Evolutionary conservation across 2,329 filamentous ascomycete genomes (phyloP).

Genomic region (Alternaria sp.): DNA sequence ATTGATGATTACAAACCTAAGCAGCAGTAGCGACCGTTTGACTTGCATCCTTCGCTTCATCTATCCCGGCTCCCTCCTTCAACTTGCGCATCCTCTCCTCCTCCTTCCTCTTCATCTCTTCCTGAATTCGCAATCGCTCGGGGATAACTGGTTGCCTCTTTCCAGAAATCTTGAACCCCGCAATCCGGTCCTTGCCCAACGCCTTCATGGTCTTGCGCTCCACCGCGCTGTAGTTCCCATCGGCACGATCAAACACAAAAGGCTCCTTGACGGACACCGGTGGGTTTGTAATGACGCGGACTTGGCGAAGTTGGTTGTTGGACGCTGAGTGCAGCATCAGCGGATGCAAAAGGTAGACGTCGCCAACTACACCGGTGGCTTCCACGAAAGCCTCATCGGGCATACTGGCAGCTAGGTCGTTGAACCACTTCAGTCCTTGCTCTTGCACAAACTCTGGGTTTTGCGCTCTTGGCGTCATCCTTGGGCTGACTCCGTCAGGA

Average conservation of each 20-base stretch:
- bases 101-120: slow-evolving; percentile 58
- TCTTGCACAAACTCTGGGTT: slow-evolving; percentile 55
- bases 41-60: slow-evolving; percentile 2
- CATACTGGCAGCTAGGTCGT: slow-evolving; percentile 46
- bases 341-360: slow-evolving; percentile 66
- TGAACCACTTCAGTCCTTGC: slow-evolving; percentile 55
- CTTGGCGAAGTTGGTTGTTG: slow-evolving; percentile 56
- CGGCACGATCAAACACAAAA: slow-evolving; percentile 59
- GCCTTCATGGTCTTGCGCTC: slow-evolving; percentile 62
- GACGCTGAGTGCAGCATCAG: slow-evolving; percentile 65
- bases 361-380: slow-evolving; percentile 60
- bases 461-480: slow-evolving; percentile 63
- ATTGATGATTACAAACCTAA: neutral
- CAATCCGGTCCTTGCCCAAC: slow-evolving; percentile 56
- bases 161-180: slow-evolving; percentile 60
- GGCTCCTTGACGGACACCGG: slow-evolving; percentile 60
- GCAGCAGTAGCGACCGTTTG: slow-evolving; percentile 1
- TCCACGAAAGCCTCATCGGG: slow-evolving; percentile 58
- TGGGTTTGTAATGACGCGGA: slow-evolving; percentile 63
- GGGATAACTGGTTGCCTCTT: slow-evolving; percentile 60
- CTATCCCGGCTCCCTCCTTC: slow-evolving; percentile 23
- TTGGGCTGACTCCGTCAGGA: slow-evolving; percentile 69
- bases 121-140: slow-evolving; percentile 55
- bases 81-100: slow-evolving; percentile 53
- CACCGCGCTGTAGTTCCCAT: slow-evolving; percentile 61